These are phyloP conservation scores for Lachnellula cervina DNA, from an alignment of 2,329 filamentous ascomycete species.

Conservation along the genomic window DNA sequence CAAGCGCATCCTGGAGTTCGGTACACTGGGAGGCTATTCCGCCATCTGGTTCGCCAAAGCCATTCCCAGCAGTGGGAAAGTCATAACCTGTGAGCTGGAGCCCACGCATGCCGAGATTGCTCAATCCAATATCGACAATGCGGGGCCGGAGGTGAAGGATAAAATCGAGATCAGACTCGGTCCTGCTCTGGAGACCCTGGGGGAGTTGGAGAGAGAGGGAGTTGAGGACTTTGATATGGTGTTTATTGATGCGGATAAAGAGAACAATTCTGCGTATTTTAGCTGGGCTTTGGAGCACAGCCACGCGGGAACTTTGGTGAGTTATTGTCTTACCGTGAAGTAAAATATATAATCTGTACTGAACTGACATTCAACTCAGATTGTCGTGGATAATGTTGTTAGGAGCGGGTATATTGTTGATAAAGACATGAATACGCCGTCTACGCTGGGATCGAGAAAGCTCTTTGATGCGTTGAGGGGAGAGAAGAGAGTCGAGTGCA, in stretches of 20 bases:
- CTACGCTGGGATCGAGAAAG: slow-evolving; percentile 5
- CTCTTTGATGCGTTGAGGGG: slow-evolving; percentile 16
- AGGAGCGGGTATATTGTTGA: slow-evolving; percentile 43
- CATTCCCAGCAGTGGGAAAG: slow-evolving; percentile 14
- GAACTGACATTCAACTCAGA: slow-evolving; percentile 13
- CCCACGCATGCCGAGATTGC: slow-evolving; percentile 39
- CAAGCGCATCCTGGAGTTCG: slow-evolving; percentile 21
- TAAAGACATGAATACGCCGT: slow-evolving; percentile 26
- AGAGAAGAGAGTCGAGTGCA: slow-evolving; percentile 16
- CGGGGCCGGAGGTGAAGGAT: slow-evolving; percentile 40
- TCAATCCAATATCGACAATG: slow-evolving; percentile 34
- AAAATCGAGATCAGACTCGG: slow-evolving; percentile 43
- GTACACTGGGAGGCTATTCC: slow-evolving; percentile 23
- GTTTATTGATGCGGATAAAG: slow-evolving; percentile 51
- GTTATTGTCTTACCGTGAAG: too few relatives aligned
- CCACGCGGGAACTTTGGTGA: slow-evolving; percentile 39
- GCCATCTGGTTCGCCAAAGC: slow-evolving; percentile 24
- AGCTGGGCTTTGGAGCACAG: slow-evolving; percentile 37
- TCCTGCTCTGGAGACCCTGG: slow-evolving; percentile 38
- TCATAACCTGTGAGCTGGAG: slow-evolving; percentile 40
- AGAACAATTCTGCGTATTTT: slow-evolving; percentile 45
- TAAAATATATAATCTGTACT: neutral
- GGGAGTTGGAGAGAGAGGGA: slow-evolving; percentile 23
- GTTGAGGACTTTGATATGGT: slow-evolving; percentile 47
- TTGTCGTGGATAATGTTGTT: slow-evolving; percentile 52